Evolutionary conservation across 208 protist species (phyloP).

Genomic region (Crithidia sp.): DNA sequence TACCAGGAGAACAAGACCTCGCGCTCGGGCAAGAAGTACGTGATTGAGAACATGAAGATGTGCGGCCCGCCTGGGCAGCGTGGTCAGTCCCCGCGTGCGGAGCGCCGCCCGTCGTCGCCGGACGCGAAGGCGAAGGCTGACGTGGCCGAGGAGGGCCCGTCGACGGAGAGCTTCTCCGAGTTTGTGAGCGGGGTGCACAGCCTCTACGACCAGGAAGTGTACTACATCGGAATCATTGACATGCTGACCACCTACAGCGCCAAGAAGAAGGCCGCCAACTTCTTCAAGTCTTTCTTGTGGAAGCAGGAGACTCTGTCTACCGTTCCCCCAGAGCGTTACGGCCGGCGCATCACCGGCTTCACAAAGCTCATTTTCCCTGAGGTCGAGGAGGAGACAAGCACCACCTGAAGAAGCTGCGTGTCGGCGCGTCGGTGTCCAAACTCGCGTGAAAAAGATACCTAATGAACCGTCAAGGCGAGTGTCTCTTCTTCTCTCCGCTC

Average conservation of each 20-base stretch:
- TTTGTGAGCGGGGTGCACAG: constrained; percentile 66
- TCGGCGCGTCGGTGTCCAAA: no score
- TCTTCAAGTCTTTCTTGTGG: constrained; percentile 90
- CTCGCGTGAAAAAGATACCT: no score
- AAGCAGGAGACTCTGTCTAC: constrained; percentile 74
- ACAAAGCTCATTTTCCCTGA: constrained; percentile 76
- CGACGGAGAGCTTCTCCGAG: constrained; percentile 25
- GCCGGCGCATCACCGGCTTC: constrained; percentile 62
- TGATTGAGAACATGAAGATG: constrained; percentile 57
- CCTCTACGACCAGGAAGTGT: constrained; percentile 75
- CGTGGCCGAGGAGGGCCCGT: background rate
- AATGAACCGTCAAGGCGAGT: no score
- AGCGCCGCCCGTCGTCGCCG: constrained; percentile 24
- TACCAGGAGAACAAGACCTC: constrained; percentile 70
- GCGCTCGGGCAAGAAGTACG: constrained; percentile 40
- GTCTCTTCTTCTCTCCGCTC: no score
- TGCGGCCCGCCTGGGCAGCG: background rate
- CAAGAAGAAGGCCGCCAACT: constrained; percentile 89
- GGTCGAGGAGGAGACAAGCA: constrained; percentile 19
- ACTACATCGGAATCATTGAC: constrained; percentile 92
- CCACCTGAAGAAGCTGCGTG: background rate
- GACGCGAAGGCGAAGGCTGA: background rate
- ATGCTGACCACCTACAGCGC: constrained; percentile 78
- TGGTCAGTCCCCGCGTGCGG: constrained; percentile 4
- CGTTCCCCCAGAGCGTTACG: constrained; percentile 70